Evolutionary conservation across 2,329 filamentous ascomycete species (phyloP), one percentile per base, ranked within the genome.

Genomic region (Aureobasidium namibiae): DNA sequence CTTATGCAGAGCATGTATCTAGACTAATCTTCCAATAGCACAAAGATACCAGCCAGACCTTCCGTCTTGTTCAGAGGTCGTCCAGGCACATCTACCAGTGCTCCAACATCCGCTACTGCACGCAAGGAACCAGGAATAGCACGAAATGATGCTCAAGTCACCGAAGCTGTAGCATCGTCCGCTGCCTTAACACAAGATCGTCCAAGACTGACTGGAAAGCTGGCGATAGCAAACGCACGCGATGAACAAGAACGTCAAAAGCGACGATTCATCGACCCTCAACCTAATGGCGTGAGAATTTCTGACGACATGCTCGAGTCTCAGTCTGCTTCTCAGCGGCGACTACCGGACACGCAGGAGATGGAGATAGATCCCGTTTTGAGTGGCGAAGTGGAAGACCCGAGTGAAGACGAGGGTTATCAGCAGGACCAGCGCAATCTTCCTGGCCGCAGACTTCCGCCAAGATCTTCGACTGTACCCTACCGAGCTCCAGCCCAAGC

Each of bases 321-420:
- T 34, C 41, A 52, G n/a, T 11, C 39, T 56, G 26, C 18, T 9
- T 14, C 24, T 10, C 14, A 29, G n/a, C 16, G 7, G 4, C 49
- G 41, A n/a, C 2, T 24, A 10, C 29, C 26, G 5, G 36, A 11
- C 4, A 42, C 8, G 6, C 39, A 23, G 5, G 42, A 45, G 13
- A n/a, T 26, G 11, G 29, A 36, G 14, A 21, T 42, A 8, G 52
- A 56, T 18, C 52, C 38, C 2, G 14, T 9, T 13, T 31, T 41
- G 21, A 8, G 36, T 18, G 18, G 23, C 45, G 64, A 60, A 59
- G 67, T 67, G 10, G 72, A 68, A 11, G 65, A 67, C 1, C 66
- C 68, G 0, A 69, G 69, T 9, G 69, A 73, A 48, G 75, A 78
- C 9, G 74, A 76, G 45, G 77, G 71, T 1, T 81, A 80, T 60